phyloP scores from a whole-genome alignment of 257 asterid species.

The Haberlea rhodopensis region DNA sequence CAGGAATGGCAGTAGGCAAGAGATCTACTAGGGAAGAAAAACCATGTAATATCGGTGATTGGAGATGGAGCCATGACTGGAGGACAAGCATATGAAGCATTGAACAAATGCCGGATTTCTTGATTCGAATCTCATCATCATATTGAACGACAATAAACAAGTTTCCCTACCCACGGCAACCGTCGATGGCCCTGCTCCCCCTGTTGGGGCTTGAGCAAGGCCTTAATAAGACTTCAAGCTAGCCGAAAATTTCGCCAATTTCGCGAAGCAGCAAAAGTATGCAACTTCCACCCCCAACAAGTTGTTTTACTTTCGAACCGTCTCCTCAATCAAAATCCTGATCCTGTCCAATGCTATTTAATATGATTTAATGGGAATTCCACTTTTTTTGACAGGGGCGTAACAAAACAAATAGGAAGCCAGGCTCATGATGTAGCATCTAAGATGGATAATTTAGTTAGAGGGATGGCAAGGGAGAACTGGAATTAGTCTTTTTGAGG shows the following conservation, averaged over 20 bases:
- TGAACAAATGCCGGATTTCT: slow-evolving; percentile 77
- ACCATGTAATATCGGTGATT: slow-evolving; percentile 62
- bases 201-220: slow-evolving; percentile 73
- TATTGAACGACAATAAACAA: slow-evolving; percentile 67
- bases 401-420: slow-evolving; percentile 50
- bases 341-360: not conserved
- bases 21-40: slow-evolving; percentile 54
- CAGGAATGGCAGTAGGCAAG: slow-evolving; percentile 76
- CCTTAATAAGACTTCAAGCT: slow-evolving; percentile 52
- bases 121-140: slow-evolving; percentile 56
- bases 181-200: slow-evolving; percentile 74
- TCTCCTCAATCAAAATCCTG: too few species aligned
- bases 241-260: slow-evolving; percentile 48
- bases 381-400: slow-evolving; percentile 23
- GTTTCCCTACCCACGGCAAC: slow-evolving; percentile 75
- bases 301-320: not conserved
- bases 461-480: slow-evolving; percentile 42
- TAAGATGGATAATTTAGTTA: slow-evolving; percentile 39
- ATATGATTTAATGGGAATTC: not conserved
- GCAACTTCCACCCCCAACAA: not conserved
- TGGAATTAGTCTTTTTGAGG: slow-evolving; percentile 53
- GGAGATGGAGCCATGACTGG: slow-evolving; percentile 93
- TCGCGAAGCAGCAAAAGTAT: slow-evolving; percentile 58
- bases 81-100: slow-evolving; percentile 78
- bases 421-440: slow-evolving; percentile 54